Evolutionary conservation across 345 rosid species (phyloP).

Genomic region (Arabis hirsuta): DNA sequence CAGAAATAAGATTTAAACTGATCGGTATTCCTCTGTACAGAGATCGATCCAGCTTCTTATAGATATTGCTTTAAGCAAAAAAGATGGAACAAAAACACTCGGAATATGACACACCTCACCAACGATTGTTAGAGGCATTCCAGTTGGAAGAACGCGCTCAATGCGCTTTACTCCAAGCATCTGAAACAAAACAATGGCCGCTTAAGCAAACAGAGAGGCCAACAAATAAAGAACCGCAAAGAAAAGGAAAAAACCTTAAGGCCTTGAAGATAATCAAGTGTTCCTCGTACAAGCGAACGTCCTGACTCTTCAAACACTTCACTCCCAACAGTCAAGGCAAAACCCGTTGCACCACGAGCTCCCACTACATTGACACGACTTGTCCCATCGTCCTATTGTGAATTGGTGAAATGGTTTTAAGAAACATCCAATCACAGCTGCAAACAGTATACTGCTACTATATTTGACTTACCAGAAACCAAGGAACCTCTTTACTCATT

Average conservation of each 20-base stretch:
- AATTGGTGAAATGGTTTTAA: background rate
- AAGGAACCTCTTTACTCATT: constrained; percentile 96
- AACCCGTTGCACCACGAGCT: constrained; percentile 88
- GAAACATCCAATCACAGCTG: constrained; percentile 24
- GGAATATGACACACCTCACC: constrained; percentile 74
- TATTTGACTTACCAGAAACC: constrained; percentile 67
- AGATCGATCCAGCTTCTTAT: constrained; percentile 34
- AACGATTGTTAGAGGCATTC: constrained; percentile 88
- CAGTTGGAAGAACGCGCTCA: constrained; percentile 91
- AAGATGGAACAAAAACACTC: background rate
- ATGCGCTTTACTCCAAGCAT: constrained; percentile 97
- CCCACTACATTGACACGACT: constrained; percentile 74
- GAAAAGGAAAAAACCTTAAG: constrained; percentile 65
- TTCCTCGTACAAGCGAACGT: constrained; percentile 92
- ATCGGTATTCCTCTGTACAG: background rate
- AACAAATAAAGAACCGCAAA: background rate
- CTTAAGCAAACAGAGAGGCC: constrained; percentile 34
- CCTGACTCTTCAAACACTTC: constrained; percentile 98
- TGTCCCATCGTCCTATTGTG: constrained; percentile 77
- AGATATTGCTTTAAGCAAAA: background rate
- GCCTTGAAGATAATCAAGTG: constrained; percentile 92
- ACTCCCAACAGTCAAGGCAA: constrained; percentile 78
- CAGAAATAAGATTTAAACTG: constrained; percentile 17
- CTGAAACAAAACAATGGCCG: constrained; percentile 48
- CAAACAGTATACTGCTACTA: constrained; percentile 7